Base-by-base conservation (phyloP, 805 yeast species). In the Pichia rugopelliculosa region DNA sequence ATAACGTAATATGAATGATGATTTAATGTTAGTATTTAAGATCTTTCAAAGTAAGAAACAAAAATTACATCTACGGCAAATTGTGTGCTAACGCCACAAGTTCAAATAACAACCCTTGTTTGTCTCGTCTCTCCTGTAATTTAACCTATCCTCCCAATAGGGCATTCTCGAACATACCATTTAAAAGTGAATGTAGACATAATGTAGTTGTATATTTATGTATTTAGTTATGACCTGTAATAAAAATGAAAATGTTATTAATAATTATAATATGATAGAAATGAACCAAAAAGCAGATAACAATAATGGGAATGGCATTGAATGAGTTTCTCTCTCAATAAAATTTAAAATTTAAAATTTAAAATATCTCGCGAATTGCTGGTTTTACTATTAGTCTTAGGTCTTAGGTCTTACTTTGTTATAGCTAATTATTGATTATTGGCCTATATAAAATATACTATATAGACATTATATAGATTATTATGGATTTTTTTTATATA, bases 111-210 rank as follows among this genome's bases (percentile, higher is more conserved):
- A 30, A 30, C n/a, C n/a, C 36, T 11, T 30, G 6, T 30, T 30
- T n/a, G n/a, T n/a, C n/a, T n/a, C n/a, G n/a, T n/a, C n/a, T n/a
- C n/a, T n/a, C n/a, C n/a, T n/a, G n/a, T n/a, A n/a, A n/a, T n/a
- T n/a, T n/a, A n/a, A n/a, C n/a, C 4, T 6, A 15, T 15, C 18
- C 5, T 30, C 10, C 7, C 18, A n/a, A 1, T n/a, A 6, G 25
- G 25, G 25, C 25, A 24, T 24, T 6, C 6, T n/a, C 10, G 7
- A 30, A 44, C 47, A 10, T 40, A 44, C 47, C 44, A 45, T 41
- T 45, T 45, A 36, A 45, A 45, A n/a, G 27, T 25, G 23, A 45
- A 34, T 22, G 33, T 41, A 20, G 48, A 36, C 48, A 45, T 45
- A 3, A n/a, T 30, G 17, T n/a, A n/a, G n/a, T n/a, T n/a, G n/a